A percentile compares a stretch with the other conserved stretches of the same genome.
These are phyloP conservation scores for Trichoderma sp. DNA, from an alignment of 2,329 filamentous ascomycete species.

Conservation along the genomic window DNA sequence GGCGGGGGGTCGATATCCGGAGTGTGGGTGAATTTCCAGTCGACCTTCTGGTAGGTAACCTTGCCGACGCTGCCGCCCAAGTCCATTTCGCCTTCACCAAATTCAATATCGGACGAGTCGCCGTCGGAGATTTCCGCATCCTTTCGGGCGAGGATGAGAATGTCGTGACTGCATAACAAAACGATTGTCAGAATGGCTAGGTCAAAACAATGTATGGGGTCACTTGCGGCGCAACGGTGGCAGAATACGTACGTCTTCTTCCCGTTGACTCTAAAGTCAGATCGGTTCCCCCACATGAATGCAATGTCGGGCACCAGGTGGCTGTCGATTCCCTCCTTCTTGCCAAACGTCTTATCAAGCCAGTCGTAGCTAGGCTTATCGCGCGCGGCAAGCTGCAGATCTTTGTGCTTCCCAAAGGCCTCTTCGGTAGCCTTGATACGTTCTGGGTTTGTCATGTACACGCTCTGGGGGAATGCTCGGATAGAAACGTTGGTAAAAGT, in stretches of 20 bases:
- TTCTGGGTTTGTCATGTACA: slow-evolving; percentile 13
- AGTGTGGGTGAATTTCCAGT: slow-evolving; percentile 15
- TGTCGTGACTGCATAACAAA: background rate
- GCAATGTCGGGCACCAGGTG: slow-evolving; percentile 12
- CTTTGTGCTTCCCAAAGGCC: slow-evolving; percentile 14
- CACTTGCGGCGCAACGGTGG: background rate
- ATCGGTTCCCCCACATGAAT: slow-evolving; percentile 16
- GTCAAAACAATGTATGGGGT: background rate
- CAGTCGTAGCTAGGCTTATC: slow-evolving; percentile 8
- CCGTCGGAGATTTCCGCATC: slow-evolving; percentile 10
- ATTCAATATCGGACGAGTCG: background rate
- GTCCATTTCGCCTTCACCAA: slow-evolving; percentile 11
- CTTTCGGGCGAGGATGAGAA: slow-evolving; percentile 9
- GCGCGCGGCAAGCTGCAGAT: slow-evolving; percentile 9
- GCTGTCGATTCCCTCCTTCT: slow-evolving; percentile 1
- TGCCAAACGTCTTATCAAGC: slow-evolving; percentile 2
- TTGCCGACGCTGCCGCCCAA: slow-evolving; percentile 6
- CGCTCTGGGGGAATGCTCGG: slow-evolving; percentile 10
- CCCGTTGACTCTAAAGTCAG: slow-evolving; percentile 7
- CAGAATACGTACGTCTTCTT: slow-evolving; percentile 2
- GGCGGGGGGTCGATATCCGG: slow-evolving; percentile 7
- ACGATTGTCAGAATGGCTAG: background rate
- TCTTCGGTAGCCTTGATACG: slow-evolving; percentile 12
- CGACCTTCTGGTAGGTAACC: slow-evolving; percentile 11
- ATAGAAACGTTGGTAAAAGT: slow-evolving; percentile 14